Conservation (phyloP, 148 eudicot genomes). For the Dysphania ambrosioides region DNA sequence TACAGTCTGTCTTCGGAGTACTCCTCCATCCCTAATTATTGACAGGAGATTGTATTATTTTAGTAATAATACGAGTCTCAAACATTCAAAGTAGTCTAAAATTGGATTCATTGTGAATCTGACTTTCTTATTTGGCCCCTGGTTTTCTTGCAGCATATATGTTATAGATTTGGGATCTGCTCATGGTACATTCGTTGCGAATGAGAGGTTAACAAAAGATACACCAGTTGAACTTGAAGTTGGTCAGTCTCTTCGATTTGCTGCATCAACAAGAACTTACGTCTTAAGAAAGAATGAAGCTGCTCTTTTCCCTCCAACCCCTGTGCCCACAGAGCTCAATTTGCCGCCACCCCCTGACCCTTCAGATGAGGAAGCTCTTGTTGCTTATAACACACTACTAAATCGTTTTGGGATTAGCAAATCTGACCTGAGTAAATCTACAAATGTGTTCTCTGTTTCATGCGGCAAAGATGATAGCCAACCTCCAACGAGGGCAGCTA, state of each 20-base stretch:
- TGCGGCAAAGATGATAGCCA: constrained; percentile 32
- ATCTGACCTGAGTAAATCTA: constrained; percentile 30
- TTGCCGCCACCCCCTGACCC: constrained; percentile 89
- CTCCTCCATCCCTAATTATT: too few species aligned
- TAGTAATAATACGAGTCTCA: too few species aligned
- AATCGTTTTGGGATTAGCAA: constrained; percentile 60
- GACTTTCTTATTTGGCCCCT: too few species aligned
- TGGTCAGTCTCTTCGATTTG: constrained; percentile 90
- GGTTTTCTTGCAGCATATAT: constrained; percentile 53
- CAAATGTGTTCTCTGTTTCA: constrained; percentile 21
- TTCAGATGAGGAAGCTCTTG: constrained; percentile 82
- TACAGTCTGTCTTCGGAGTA: too few species aligned
- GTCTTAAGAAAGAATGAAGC: constrained; percentile 69
- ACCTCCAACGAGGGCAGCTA: constrained; percentile 45
- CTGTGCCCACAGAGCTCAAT: constrained; percentile 44
- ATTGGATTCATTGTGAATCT: too few species aligned
- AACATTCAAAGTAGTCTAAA: too few species aligned
- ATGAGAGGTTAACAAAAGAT: constrained; percentile 81
- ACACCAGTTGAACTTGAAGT: constrained; percentile 85
- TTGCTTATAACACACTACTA: constrained; percentile 75
- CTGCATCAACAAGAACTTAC: constrained; percentile 88
- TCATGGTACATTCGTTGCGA: constrained; percentile 98
- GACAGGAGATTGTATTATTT: too few species aligned
- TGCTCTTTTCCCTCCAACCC: constrained; percentile 70
- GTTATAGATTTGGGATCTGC: constrained; percentile 97